Evolutionary conservation across 2,329 filamentous ascomycete genomes (phyloP).

Genomic region (Hysterium pulicare): DNA sequence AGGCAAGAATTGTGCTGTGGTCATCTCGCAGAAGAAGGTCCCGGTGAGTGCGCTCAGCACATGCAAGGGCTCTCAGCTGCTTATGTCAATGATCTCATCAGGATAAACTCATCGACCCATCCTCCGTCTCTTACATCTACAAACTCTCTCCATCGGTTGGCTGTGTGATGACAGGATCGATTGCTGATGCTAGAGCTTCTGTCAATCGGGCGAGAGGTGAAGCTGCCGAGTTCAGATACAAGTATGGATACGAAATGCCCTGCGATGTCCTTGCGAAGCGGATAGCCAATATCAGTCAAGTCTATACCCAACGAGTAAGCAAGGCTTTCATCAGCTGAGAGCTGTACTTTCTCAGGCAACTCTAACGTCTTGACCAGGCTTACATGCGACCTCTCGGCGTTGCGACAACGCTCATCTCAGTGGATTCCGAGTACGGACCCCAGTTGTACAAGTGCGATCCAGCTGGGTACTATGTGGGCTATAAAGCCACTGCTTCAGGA

Average conservation of each 20-base stretch:
- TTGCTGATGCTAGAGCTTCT: constrained; percentile 92
- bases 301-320: constrained; percentile 92
- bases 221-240: constrained; percentile 97
- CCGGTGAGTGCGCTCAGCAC: constrained; percentile 62
- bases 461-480: constrained; percentile 95
- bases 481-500: constrained; percentile 95
- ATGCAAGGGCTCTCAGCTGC: constrained; percentile 2
- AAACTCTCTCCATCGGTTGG: constrained; percentile 93
- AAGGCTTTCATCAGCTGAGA: constrained; percentile 12
- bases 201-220: constrained; percentile 91
- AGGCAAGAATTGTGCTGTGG: constrained; percentile 95
- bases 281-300: constrained; percentile 97
- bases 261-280: constrained; percentile 95
- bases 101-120: constrained; percentile 98
- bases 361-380: constrained; percentile 55
- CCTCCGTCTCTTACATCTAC: constrained; percentile 97
- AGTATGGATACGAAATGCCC: constrained; percentile 99
- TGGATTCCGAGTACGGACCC: constrained; percentile 87
- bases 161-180: constrained; percentile 97
- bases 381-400: constrained; percentile 98
- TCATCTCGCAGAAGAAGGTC: constrained; percentile 99
- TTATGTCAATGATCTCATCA: constrained; percentile 39
- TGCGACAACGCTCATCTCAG: constrained; percentile 88
- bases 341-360: constrained; percentile 3
- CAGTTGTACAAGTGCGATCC: constrained; percentile 99